Evolutionary conservation across 2,329 filamentous ascomycete genomes (phyloP).

Genomic region (Acephala macrosclerotiorum): DNA sequence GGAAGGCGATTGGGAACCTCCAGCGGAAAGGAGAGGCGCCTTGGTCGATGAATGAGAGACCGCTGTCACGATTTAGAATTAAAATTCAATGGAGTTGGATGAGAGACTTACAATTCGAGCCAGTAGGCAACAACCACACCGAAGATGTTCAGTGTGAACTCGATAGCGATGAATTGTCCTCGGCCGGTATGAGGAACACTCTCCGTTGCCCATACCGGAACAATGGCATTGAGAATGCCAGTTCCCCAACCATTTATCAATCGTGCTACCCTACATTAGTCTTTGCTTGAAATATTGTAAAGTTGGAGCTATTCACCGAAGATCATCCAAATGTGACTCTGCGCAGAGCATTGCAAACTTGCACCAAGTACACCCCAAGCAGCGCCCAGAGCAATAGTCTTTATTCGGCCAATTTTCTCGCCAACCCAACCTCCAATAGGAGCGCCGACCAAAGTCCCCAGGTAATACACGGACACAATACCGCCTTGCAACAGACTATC

Average conservation of each 20-base stretch:
- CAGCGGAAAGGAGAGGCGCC: slow-evolving; percentile 62
- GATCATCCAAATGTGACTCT: slow-evolving; percentile 75
- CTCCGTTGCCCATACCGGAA: slow-evolving; percentile 52
- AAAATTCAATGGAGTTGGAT: slow-evolving; percentile 10
- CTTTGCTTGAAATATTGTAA: background rate
- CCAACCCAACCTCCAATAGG: slow-evolving; percentile 69
- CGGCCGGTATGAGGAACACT: slow-evolving; percentile 69
- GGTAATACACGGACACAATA: slow-evolving; percentile 63
- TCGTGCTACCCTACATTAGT: slow-evolving; percentile 44
- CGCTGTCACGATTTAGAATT: slow-evolving; percentile 45
- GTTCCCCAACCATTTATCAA: slow-evolving; percentile 52
- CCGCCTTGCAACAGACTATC: slow-evolving; percentile 68
- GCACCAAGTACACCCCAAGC: slow-evolving; percentile 68
- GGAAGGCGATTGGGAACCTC: slow-evolving; percentile 48
- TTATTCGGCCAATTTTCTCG: slow-evolving; percentile 67
- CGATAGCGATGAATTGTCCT: slow-evolving; percentile 73
- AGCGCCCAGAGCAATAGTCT: slow-evolving; percentile 66
- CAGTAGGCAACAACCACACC: slow-evolving; percentile 72
- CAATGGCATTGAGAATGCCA: slow-evolving; percentile 49
- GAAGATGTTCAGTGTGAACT: slow-evolving; percentile 78
- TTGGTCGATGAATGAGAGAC: slow-evolving; percentile 65
- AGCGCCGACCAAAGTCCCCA: slow-evolving; percentile 69
- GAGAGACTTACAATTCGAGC: slow-evolving; percentile 49
- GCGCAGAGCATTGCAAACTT: slow-evolving; percentile 68
- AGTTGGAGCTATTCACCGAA: slow-evolving; percentile 53